Conservation (phyloP, 345 rosid genomes). For the Eucalyptus albens region DNA sequence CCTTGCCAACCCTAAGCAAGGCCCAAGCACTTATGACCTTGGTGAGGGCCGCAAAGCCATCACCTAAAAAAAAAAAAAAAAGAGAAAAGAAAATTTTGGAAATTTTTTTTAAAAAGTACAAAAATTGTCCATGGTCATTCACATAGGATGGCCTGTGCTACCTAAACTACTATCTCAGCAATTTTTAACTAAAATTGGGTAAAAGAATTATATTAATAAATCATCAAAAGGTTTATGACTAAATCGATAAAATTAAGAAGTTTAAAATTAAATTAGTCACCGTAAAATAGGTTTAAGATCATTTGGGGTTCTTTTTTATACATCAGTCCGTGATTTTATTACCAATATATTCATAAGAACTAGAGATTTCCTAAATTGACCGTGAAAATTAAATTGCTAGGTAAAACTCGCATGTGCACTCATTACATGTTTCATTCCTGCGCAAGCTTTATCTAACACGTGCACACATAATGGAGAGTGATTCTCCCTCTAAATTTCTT, state of each 20-base stretch:
- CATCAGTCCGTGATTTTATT: background rate
- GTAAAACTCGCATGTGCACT: background rate
- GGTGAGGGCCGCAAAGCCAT: background rate
- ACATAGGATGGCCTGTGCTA: rapidly evolving
- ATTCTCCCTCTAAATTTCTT: background rate
- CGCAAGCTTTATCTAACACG: background rate
- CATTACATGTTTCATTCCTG: background rate
- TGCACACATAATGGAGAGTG: background rate
- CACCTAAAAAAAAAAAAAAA: background rate
- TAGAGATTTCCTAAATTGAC: background rate
- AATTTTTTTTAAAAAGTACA: background rate
- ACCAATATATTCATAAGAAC: background rate
- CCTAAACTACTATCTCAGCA: rapidly evolving
- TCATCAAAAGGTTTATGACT: rapidly evolving
- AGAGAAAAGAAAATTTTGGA: rapidly evolving
- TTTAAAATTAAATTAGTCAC: background rate
- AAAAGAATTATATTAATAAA: rapidly evolving
- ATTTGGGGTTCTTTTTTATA: background rate
- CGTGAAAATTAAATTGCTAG: background rate
- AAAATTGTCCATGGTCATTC: rapidly evolving
- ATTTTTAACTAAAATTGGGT: background rate
- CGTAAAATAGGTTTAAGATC: background rate
- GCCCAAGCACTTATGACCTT: background rate
- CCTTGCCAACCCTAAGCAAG: background rate
- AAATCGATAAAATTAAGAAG: background rate